These are phyloP conservation scores for Pseudogymnoascus sp. DNA, from an alignment of 2,329 filamentous ascomycete genomes.

Conservation along the genomic window DNA sequence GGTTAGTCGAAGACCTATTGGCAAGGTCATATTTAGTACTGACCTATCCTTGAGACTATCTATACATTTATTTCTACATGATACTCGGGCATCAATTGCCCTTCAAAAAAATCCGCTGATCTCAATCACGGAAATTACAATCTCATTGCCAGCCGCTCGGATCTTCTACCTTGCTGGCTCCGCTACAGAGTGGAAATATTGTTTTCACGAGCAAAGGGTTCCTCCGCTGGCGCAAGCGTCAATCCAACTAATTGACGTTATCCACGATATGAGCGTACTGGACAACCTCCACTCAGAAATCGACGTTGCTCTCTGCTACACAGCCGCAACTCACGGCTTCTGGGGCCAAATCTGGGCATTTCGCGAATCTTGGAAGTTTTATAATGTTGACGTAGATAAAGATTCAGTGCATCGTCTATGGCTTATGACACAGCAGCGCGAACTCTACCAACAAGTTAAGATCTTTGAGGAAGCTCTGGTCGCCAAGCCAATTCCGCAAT, in stretches of 20 bases:
- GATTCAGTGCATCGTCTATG: conserved; percentile 14
- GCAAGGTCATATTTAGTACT: background rate
- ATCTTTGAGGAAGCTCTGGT: background rate
- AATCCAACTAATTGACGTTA: background rate
- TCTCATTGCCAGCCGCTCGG: background rate
- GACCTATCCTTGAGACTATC: background rate
- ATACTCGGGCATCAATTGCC: background rate
- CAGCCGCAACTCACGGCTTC: conserved; percentile 11
- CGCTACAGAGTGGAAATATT: background rate
- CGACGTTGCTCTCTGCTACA: conserved; percentile 11
- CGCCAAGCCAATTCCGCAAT: background rate
- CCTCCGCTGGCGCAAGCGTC: background rate
- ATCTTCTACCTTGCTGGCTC: background rate
- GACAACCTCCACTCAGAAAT: background rate
- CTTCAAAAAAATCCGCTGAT: conserved; percentile 4
- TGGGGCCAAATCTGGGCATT: conserved; percentile 17
- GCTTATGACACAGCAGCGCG: conserved; percentile 13
- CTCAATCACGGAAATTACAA: background rate
- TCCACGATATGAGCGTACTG: background rate
- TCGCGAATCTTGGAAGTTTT: conserved; percentile 13
- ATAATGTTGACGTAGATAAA: background rate
- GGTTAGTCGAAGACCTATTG: background rate
- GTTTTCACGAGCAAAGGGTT: background rate
- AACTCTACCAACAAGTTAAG: conserved; percentile 12
- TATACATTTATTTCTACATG: conserved; percentile 8